phyloP scores from a whole-genome alignment of 1,139 yeast species.

The Ogataea hybrid region DNA sequence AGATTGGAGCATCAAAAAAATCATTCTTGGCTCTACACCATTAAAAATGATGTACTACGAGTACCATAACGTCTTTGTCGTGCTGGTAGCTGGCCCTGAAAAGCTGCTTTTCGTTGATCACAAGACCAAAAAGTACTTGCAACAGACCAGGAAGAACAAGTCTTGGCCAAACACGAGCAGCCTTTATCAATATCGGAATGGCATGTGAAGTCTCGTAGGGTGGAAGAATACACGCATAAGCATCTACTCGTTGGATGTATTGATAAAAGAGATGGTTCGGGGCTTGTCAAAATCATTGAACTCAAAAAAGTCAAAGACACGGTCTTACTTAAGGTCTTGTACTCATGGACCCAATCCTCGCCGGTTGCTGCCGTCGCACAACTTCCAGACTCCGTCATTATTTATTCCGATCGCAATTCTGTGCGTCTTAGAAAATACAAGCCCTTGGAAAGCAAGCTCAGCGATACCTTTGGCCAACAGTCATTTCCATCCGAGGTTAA shows the following conservation, averaged over 20 bases:
- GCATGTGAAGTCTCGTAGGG: conserved; percentile 38
- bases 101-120: conserved; percentile 28
- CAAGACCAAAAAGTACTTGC: conserved; percentile 23
- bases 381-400: conserved; percentile 21
- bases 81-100: conserved; percentile 12
- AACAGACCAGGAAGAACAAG: conserved; percentile 19
- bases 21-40: conserved; percentile 20
- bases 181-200: conserved; percentile 38
- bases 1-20: conserved; percentile 16
- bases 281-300: conserved; percentile 45
- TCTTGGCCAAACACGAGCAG: conserved; percentile 37
- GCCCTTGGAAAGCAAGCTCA: conserved; percentile 38
- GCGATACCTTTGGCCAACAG: conserved; percentile 28
- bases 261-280: conserved; percentile 24
- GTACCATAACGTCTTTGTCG: conserved; percentile 17
- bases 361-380: conserved; percentile 43
- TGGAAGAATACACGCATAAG: conserved; percentile 17
- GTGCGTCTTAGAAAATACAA: conserved; percentile 42
- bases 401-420: conserved; percentile 34
- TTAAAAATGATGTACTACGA: conserved; percentile 17
- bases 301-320: conserved; percentile 30
- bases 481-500: conserved; percentile 41
- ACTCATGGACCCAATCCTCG: conserved; percentile 37
- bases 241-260: conserved; percentile 44
- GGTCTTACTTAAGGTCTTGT: conserved; percentile 25